phyloP scores from a whole-genome alignment of 352 stramenopile species.

The Globisporangium lucens region DNA sequence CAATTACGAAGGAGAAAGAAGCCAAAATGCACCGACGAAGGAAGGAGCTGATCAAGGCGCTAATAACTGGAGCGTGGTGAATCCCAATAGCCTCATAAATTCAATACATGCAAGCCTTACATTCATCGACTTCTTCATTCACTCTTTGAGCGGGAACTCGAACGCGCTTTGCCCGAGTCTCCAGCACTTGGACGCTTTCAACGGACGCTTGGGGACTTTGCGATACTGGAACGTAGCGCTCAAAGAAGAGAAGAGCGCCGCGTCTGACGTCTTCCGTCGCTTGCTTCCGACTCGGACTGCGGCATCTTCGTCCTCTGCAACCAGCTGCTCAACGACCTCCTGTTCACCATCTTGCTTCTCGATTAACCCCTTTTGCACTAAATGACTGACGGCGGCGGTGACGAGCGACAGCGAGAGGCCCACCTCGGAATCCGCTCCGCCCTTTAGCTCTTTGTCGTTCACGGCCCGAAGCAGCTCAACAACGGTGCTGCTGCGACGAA shows the following conservation, averaged over 20 bases:
- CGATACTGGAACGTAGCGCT: slow-evolving; percentile 33
- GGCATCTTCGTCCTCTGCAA: slow-evolving; percentile 6
- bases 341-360: slow-evolving; percentile 33
- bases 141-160: slow-evolving; percentile 30
- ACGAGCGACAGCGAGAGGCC: slow-evolving; percentile 47
- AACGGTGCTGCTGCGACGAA: slow-evolving; percentile 51
- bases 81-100: not conserved
- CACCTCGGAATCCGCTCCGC: not conserved
- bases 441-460: slow-evolving; percentile 18
- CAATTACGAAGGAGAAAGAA: slow-evolving; percentile 27
- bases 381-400: slow-evolving; percentile 49
- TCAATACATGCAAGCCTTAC: slow-evolving; percentile 21
- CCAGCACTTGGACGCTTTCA: slow-evolving; percentile 78
- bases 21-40: slow-evolving; percentile 34
- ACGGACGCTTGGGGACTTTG: slow-evolving; percentile 58
- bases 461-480: slow-evolving; percentile 57
- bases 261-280: slow-evolving; percentile 20
- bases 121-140: slow-evolving; percentile 22
- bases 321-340: slow-evolving; percentile 5
- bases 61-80: slow-evolving; percentile 30
- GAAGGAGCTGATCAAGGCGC: slow-evolving; percentile 45
- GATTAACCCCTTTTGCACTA: slow-evolving; percentile 47
- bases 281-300: slow-evolving; percentile 18
- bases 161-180: slow-evolving; percentile 40
- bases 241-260: not conserved